phyloP scores from a whole-genome alignment of 495 filamentous ascomycete genomes.

The Tuber umbilicatum region DNA sequence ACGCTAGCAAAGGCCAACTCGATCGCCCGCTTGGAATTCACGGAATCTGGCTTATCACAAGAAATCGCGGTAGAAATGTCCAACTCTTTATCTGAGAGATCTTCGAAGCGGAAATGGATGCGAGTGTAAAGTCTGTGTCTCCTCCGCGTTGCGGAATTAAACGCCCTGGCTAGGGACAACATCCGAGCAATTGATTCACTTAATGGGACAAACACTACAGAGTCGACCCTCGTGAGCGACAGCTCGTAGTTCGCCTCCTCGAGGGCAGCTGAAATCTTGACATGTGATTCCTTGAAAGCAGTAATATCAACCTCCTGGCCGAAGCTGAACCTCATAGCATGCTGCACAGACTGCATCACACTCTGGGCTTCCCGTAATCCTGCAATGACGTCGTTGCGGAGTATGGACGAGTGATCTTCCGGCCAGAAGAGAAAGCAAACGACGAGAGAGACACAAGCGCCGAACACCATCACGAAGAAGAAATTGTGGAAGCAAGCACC shows the following conservation, averaged over 20 bases:
- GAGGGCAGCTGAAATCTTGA: conserved; percentile 27
- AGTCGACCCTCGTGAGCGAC: conserved; percentile 34
- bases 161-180: conserved; percentile 28
- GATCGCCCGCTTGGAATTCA: conserved; percentile 14
- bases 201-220: conserved; percentile 30
- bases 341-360: conserved; percentile 20
- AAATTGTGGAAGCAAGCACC: conserved; percentile 28
- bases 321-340: conserved; percentile 14
- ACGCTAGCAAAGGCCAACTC: conserved; percentile 20
- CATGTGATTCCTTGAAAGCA: conserved; percentile 29
- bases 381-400: conserved; percentile 23
- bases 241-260: conserved; percentile 38
- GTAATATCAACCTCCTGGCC: conserved; percentile 29
- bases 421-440: conserved; percentile 34
- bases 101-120: conserved; percentile 22
- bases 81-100: conserved; percentile 9
- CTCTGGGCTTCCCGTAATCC: conserved; percentile 23
- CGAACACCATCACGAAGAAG: conserved; percentile 38
- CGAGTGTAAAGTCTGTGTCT: conserved; percentile 24
- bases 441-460: conserved; percentile 32
- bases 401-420: conserved; percentile 37
- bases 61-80: conserved; percentile 15
- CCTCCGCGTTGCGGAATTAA: conserved; percentile 38
- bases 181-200: conserved; percentile 19
- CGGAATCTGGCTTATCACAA: neutral